A percentile compares a stretch with the other conserved stretches of the same genome.
These are phyloP conservation scores for Agmasoma carcini DNA, from an alignment of 371 early-diverging fungal genomes.

Conservation along the genomic window DNA sequence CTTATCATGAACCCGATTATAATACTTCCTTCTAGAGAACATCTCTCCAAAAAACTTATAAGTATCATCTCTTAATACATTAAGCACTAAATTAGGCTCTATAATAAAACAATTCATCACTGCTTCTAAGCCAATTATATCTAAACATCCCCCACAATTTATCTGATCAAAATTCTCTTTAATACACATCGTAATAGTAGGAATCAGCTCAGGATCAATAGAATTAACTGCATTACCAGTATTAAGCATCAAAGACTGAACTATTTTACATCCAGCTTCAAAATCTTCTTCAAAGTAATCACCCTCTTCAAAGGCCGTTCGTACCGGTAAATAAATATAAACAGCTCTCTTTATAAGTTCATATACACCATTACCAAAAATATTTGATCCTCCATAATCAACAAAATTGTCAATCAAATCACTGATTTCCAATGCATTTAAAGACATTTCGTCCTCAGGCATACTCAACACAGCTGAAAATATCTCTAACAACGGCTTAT, in stretches of 20 bases:
- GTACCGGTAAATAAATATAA: not conserved
- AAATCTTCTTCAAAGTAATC: constrained; percentile 49
- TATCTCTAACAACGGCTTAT: constrained; percentile 38
- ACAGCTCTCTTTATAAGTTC: constrained; percentile 14
- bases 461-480: constrained; percentile 36
- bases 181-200: constrained; percentile 28
- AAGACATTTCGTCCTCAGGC: constrained; percentile 32
- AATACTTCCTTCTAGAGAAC: constrained; percentile 29
- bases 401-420: constrained; percentile 52
- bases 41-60: constrained; percentile 18
- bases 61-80: constrained; percentile 16
- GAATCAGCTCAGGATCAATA: constrained; percentile 19
- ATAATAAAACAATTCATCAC: constrained; percentile 50
- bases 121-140: constrained; percentile 31
- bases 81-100: constrained; percentile 22
- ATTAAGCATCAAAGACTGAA: constrained; percentile 51
- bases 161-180: constrained; percentile 15
- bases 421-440: constrained; percentile 38
- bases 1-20: constrained; percentile 53
- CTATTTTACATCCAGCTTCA: constrained; percentile 47
- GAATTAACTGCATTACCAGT: constrained; percentile 31
- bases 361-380: constrained; percentile 28
- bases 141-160: constrained; percentile 12
- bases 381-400: constrained; percentile 41
- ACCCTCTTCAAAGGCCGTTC: constrained; percentile 29